These are phyloP conservation scores for Huntiella decipiens DNA, from an alignment of 2,329 filamentous ascomycete genomes.

Conservation along the genomic window DNA sequence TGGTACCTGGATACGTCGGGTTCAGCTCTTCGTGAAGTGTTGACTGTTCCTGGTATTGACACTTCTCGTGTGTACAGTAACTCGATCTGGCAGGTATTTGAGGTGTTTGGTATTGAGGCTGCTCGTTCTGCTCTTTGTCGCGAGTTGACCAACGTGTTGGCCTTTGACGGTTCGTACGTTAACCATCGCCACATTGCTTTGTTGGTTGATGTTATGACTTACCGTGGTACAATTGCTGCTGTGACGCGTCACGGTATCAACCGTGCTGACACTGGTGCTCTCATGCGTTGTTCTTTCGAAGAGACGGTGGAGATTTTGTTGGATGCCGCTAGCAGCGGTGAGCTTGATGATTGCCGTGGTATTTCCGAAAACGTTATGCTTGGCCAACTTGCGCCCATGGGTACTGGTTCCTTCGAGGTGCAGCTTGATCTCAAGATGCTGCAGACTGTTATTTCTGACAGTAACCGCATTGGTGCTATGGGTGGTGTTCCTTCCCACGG, in stretches of 20 bases:
- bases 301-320: conserved; percentile 97
- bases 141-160: conserved; percentile 80
- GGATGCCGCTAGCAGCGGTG: conserved; percentile 83
- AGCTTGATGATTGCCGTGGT: conserved; percentile 92
- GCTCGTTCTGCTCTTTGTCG: conserved; percentile 70
- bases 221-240: conserved; percentile 80
- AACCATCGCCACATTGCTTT: conserved; percentile 95
- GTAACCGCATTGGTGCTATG: conserved; percentile 68
- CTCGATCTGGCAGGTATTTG: conserved; percentile 84
- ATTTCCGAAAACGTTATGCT: conserved; percentile 98
- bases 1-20: conserved; percentile 95
- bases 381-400: conserved; percentile 90
- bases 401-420: conserved; percentile 89
- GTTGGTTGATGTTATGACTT: conserved; percentile 94
- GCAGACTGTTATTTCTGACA: conserved; percentile 84
- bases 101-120: conserved; percentile 92
- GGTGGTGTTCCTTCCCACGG: conserved; percentile 61
- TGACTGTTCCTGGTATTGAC: conserved; percentile 78
- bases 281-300: conserved; percentile 99
- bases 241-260: conserved; percentile 98
- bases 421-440: conserved; percentile 89
- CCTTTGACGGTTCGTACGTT: conserved; percentile 98
- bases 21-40: conserved; percentile 65
- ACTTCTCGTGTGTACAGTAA: conserved; percentile 76
- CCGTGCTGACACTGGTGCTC: conserved; percentile 84